phyloP scores from a whole-genome alignment of 495 filamentous ascomycete species.

The Hyaloscypha finlandica region DNA sequence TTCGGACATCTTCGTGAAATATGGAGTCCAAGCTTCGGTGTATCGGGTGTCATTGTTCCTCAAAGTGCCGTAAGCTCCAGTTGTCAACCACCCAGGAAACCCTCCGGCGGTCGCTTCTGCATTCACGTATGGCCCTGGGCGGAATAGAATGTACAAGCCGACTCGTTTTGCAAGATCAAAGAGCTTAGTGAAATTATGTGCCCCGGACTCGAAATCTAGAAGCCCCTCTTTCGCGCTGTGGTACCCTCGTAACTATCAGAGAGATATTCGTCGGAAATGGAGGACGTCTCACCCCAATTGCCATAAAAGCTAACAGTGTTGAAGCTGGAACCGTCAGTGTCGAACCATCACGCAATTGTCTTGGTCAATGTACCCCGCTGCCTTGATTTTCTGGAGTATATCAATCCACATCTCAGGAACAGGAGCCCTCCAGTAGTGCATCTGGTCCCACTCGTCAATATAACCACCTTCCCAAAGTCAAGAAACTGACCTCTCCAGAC shows the following conservation, averaged over 20 bases:
- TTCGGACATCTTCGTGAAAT: constrained; percentile 49
- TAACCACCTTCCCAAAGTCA: neutral
- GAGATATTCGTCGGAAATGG: constrained; percentile 34
- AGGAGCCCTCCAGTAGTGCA: constrained; percentile 58
- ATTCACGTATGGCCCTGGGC: constrained; percentile 62
- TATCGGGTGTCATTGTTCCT: constrained; percentile 60
- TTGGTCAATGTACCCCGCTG: constrained; percentile 47
- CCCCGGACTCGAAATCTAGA: constrained; percentile 58
- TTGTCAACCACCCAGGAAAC: constrained; percentile 62
- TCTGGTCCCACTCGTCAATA: constrained; percentile 21
- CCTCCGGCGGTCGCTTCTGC: constrained; percentile 60
- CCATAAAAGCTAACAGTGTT: constrained; percentile 57
- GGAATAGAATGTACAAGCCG: constrained; percentile 58
- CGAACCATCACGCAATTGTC: constrained; percentile 34
- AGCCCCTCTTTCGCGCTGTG: constrained; percentile 50
- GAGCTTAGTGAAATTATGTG: constrained; percentile 53
- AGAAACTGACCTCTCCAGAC: constrained; percentile 48
- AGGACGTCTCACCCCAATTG: constrained; percentile 46
- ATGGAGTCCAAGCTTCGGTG: constrained; percentile 55
- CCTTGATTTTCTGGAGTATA: constrained; percentile 63
- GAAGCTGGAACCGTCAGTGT: constrained; percentile 32
- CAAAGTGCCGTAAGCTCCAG: constrained; percentile 59
- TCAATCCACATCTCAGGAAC: constrained; percentile 63
- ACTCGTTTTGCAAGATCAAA: constrained; percentile 58
- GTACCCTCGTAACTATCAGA: constrained; percentile 40